Base-by-base conservation (phyloP, 495 filamentous ascomycete species). In the Penicillium arizonense region DNA sequence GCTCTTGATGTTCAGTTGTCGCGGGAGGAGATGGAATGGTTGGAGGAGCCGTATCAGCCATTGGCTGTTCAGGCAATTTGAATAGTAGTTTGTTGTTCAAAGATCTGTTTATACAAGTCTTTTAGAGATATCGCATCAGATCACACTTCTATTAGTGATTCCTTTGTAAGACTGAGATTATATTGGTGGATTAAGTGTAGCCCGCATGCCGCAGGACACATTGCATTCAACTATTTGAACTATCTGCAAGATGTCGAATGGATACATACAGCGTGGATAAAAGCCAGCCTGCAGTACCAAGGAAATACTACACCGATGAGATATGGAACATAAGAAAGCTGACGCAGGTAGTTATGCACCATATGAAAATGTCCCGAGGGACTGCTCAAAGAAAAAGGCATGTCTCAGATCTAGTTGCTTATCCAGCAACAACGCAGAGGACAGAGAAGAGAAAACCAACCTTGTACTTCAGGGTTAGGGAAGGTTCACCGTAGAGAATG, bases 21-120 rank as follows among this genome's bases (percentile, higher is more conserved):
- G 5, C 69, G 76, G 3, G 79, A 84, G 41, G 86, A 88, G 39
- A 65, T 79, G 35, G 69, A 66, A 47, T 79, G 77, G 49, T 62
- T 89, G 21, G 84, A 88, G 66, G 82, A 86, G 58, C 61, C 74
- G 26, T 88, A 88, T 61, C 39, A 70, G 49, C 71, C 81, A 4
- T 21, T 65, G 4, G 43, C 53, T 5, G 54, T 57, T 3, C 54
- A 61, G 21, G 58, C 54, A 11, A 57, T 61, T 3, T 61, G 10
- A 52, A 32, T 32, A 28, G 10, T 21, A 3, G 3, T 26, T 38
- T 11, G 18, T 23, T 18, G 12, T 11, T 37, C 7, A 21, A 16
- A 6, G 8, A 10, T 21, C 42, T 21, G 8, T 13, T 30, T 9
- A 30, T 30, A 30, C 8, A 7, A 10, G 2, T 10, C 7, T 30